Conservation (phyloP, 495 filamentous ascomycete genomes). For the Venustampulla echinocandica region DNA sequence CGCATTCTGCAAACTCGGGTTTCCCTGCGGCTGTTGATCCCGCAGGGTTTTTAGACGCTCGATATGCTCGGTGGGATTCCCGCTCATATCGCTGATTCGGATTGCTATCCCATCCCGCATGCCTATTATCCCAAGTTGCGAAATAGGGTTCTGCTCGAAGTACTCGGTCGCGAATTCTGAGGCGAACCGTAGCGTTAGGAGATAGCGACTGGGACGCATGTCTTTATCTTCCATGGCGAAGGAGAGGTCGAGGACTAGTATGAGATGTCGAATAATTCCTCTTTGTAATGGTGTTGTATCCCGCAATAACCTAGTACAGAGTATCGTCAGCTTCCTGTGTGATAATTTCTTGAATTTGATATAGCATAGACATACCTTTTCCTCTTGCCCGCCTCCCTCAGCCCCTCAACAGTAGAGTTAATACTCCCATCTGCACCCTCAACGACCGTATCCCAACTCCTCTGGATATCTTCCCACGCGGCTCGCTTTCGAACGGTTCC, state of each 20-base stretch:
- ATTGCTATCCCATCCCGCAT: slow-evolving; percentile 87
- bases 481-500: slow-evolving; percentile 36
- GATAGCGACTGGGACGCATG: slow-evolving; percentile 75
- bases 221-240: slow-evolving; percentile 95
- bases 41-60: slow-evolving; percentile 62
- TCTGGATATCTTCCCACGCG: slow-evolving; percentile 45
- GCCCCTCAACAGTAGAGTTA: slow-evolving; percentile 55
- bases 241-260: slow-evolving; percentile 87
- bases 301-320: slow-evolving; percentile 53
- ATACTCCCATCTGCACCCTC: slow-evolving; percentile 72
- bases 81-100: slow-evolving; percentile 77
- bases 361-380: slow-evolving; percentile 58
- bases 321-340: too few relatives aligned
- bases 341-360: too few relatives aligned
- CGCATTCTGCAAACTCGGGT: slow-evolving; percentile 88
- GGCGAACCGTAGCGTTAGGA: slow-evolving; percentile 74
- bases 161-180: slow-evolving; percentile 85
- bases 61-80: slow-evolving; percentile 85
- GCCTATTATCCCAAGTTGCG: slow-evolving; percentile 81
- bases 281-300: slow-evolving; percentile 93
- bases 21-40: slow-evolving; percentile 73
- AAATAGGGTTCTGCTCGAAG: slow-evolving; percentile 99
- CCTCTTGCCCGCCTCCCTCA: slow-evolving; percentile 63
- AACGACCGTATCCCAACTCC: slow-evolving; percentile 56
- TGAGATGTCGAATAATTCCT: slow-evolving; percentile 90